These are phyloP conservation scores for Candida succiphila DNA, from an alignment of 805 yeast species.

Conservation along the genomic window DNA sequence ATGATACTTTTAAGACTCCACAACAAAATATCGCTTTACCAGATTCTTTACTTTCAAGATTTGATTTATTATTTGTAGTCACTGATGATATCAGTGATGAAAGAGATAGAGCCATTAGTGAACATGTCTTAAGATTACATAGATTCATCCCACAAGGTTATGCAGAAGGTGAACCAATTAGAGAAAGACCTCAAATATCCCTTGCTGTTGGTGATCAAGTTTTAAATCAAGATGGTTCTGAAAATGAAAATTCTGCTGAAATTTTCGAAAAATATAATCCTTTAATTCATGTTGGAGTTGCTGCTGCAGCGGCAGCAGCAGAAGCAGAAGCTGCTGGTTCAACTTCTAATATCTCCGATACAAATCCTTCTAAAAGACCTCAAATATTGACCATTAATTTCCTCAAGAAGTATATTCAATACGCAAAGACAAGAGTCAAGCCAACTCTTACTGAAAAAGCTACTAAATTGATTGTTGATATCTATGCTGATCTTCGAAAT, in stretches of 20 bases:
- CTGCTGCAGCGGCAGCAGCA: slow-evolving; percentile 23
- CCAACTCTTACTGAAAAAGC: slow-evolving; percentile 78
- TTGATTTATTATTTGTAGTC: slow-evolving; percentile 88
- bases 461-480: slow-evolving; percentile 66
- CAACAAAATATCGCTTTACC: slow-evolving; percentile 95
- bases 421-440: slow-evolving; percentile 78
- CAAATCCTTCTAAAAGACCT: slow-evolving; percentile 22
- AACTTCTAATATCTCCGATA: slow-evolving; percentile 13
- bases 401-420: slow-evolving; percentile 85
- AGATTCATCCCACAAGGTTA: slow-evolving; percentile 81
- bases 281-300: slow-evolving; percentile 72
- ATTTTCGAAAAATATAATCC: slow-evolving; percentile 84
- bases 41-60: slow-evolving; percentile 92
- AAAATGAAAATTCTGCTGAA: slow-evolving; percentile 37
- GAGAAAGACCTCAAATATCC: slow-evolving; percentile 63
- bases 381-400: slow-evolving; percentile 69
- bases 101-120: slow-evolving; percentile 80
- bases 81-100: slow-evolving; percentile 88
- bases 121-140: slow-evolving; percentile 92
- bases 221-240: slow-evolving; percentile 30
- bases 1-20: slow-evolving; percentile 92
- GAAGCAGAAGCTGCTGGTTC: background rate
- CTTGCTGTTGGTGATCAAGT: slow-evolving; percentile 74
- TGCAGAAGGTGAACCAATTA: slow-evolving; percentile 86
- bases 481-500: slow-evolving; percentile 77